Evolutionary conservation across 441 rosid genomes (phyloP), one percentile per base, ranked within the genome.

Genomic region (Populus tomentosa): DNA sequence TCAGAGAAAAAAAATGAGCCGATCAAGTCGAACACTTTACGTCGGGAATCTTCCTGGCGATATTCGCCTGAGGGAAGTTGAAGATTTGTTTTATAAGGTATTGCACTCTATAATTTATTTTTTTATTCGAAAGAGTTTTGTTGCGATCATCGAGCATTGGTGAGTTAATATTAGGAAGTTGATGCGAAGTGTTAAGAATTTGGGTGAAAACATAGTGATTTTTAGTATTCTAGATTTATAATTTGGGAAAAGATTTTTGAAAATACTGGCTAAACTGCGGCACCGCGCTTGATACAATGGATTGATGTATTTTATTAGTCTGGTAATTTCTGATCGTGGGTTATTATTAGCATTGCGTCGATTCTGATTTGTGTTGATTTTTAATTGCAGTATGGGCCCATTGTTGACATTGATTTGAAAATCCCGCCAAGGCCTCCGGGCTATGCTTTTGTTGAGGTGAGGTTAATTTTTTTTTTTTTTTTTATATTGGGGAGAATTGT

Each of bases 351-450:
- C 13, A 40, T 40, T 62, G 7, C 30, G 8, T 24, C 13, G 5
- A 0, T 4, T 62, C 10, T 24, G 1, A 24, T 20, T 46, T 13
- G 35, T 50, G 4, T 20, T 42, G 35, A 35, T 74, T 24, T 23
- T 61, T 71, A 10, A 62, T 80, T 86, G 71, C 85, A 94, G 98
- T 95, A 94, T 79, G 99, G 99, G 21, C 92, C 91, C 3, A 89
- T 95, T 81, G 96, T 90, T 42, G 94, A 94, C 72, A 88, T 95
- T 61, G 99, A 95, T 69, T 80, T 95, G 91, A 95, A 92, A 91
- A 85, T 95, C 72, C 97, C 99, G 42, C 98, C 97, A 36, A 89
- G 97, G 75, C 97, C 97, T 33, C 99, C 98, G 0, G 99, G 98
- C 73, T 95, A 92, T 84, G 99, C 98, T 30, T 95, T 95, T 81